phyloP scores from a whole-genome alignment of 2,329 filamentous ascomycete genomes.

The Aspergillus fumigatus region DNA sequence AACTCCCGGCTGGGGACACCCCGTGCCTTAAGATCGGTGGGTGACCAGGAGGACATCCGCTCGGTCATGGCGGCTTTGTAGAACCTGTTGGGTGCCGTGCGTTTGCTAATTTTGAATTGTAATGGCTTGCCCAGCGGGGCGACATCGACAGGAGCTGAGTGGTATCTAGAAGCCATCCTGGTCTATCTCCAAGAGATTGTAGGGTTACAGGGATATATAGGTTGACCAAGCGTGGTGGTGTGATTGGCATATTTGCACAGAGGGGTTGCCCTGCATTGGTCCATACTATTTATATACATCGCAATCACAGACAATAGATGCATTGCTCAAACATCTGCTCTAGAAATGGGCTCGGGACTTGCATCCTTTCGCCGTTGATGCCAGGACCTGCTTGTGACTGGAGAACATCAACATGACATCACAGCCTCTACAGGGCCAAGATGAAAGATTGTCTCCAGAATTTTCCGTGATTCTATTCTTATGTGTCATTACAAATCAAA shows the following conservation, averaged over 20 bases:
- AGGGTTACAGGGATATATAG: background rate
- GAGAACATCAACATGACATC: background rate
- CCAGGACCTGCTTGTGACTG: too few relatives aligned
- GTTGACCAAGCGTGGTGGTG: background rate
- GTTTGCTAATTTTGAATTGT: conserved; percentile 49
- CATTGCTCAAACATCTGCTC: too few relatives aligned
- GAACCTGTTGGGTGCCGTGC: conserved; percentile 60
- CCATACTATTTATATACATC: background rate
- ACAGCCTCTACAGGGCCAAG: background rate
- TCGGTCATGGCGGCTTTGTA: conserved; percentile 67
- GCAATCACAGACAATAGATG: background rate
- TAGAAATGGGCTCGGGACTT: background rate
- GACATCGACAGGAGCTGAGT: conserved; percentile 18
- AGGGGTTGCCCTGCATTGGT: too few relatives aligned
- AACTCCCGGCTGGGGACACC: conserved; percentile 51
- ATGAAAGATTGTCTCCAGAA: background rate
- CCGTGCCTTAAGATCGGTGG: conserved; percentile 48
- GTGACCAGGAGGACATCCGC: conserved; percentile 57
- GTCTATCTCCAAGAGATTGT: background rate
- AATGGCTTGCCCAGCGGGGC: conserved; percentile 46
- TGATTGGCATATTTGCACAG: background rate
- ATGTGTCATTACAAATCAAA: background rate
- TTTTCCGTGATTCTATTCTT: background rate
- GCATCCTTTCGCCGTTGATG: background rate
- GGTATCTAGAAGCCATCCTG: background rate